A percentile compares a stretch with the other conserved stretches of the same genome.
Evolutionary conservation across 345 rosid species (phyloP).

Genomic region (Lepidium sativum): DNA sequence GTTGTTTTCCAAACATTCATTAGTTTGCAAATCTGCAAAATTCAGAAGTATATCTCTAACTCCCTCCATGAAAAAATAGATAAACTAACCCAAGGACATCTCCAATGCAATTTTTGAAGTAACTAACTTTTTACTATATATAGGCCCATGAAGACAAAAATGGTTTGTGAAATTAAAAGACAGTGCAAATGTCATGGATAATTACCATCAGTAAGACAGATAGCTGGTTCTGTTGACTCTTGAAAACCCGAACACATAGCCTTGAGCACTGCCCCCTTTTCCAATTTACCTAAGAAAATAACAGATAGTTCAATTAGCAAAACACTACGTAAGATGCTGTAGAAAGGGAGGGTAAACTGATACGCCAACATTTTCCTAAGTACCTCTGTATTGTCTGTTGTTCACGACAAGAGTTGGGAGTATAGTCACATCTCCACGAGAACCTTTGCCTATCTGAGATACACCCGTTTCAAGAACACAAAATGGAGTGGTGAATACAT

Average conservation of each 20-base stretch:
- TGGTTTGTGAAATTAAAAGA: neutral
- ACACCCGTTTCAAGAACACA: neutral
- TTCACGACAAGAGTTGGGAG: constrained; percentile 94
- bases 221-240: constrained; percentile 93
- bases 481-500: neutral
- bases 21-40: constrained; percentile 72
- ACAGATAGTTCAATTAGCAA: neutral
- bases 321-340: neutral
- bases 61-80: neutral
- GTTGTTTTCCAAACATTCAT: constrained; percentile 79
- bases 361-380: neutral
- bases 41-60: neutral
- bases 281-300: constrained; percentile 66
- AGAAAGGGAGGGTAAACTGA: neutral
- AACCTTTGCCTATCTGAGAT: constrained; percentile 77
- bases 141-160: neutral
- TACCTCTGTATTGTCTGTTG: constrained; percentile 93
- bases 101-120: neutral
- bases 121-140: neutral
- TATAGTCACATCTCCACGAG: constrained; percentile 94
- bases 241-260: constrained; percentile 93
- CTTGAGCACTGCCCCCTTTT: constrained; percentile 75
- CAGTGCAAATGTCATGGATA: neutral
- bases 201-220: constrained; percentile 76
- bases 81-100: neutral